Evolutionary conservation across 148 eudicot species (phyloP).

Genomic region (Dianthus caryophyllus): DNA sequence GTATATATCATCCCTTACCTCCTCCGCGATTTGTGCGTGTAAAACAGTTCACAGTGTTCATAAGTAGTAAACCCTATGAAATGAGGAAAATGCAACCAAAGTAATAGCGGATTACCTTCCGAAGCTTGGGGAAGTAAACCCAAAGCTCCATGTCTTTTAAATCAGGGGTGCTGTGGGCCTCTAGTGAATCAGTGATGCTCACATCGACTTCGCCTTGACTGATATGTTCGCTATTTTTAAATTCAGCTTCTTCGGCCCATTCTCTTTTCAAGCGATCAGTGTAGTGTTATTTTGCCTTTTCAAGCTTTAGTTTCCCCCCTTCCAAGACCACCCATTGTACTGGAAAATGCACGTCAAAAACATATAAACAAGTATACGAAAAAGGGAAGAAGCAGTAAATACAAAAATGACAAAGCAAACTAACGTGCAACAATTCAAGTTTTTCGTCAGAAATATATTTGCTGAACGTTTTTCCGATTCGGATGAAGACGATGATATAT

Average conservation of each 20-base stretch:
- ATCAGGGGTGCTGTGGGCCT: constrained; percentile 37
- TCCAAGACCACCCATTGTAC: constrained; percentile 98
- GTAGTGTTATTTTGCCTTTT: constrained; percentile 88
- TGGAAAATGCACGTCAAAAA: constrained; percentile 26
- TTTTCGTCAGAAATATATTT: too few species aligned
- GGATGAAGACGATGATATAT: too few species aligned
- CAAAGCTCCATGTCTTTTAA: constrained; percentile 44
- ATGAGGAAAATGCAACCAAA: background rate
- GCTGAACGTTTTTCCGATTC: too few species aligned
- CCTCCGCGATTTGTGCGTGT: background rate
- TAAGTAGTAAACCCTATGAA: background rate
- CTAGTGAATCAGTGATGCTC: constrained; percentile 23
- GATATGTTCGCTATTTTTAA: constrained; percentile 21
- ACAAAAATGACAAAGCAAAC: too few species aligned
- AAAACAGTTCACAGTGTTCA: background rate
- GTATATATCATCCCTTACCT: too few species aligned
- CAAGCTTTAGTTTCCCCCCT: constrained; percentile 90
- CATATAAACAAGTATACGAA: constrained; percentile 4
- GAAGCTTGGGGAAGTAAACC: constrained; percentile 70
- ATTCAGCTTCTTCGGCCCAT: constrained; percentile 69
- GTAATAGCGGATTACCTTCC: constrained; percentile 46
- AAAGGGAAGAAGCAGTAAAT: background rate
- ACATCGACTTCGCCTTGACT: constrained; percentile 30
- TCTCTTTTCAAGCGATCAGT: constrained; percentile 60
- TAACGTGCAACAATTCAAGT: too few species aligned